Evolutionary conservation across 192 early-diverging fungal genomes (phyloP), one percentile per base, ranked within the genome.

Genomic region (Rhizoclosmatium sp.): DNA sequence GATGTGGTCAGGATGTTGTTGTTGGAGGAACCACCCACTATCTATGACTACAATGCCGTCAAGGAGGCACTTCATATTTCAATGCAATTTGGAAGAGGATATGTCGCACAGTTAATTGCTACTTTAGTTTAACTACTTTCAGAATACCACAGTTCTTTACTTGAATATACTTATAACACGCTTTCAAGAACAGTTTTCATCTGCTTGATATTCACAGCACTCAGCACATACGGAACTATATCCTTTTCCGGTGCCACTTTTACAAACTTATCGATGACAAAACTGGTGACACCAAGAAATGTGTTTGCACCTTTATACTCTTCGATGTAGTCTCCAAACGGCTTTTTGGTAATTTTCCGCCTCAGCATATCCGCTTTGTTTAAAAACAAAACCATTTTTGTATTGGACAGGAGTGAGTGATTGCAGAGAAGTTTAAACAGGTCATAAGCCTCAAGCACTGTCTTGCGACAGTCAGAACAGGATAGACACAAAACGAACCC

Each of bases 311-410:
- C 83, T 68, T 75, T 71, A 68, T 96, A 98, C 78, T 98, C 96
- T 3, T 94, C 92, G 77, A 95, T 97, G 88, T 93, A 96, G 62
- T 88, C 84, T 80, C 92, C 87, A 41, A 98, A 82, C 44, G 94
- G 94, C 78, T 89, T 86, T 41, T 87, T 84, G 45, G 87, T 85
- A 76, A 98, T 82, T 79, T 98, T 98, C 47, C 86, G 86, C 64
- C 88, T 89, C 78, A 98, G 95, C 41, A 98, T 82, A 78, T 98
- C 96, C 56, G 95, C 92, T 78, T 98, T 98, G 89, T 98, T 98
- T 71, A 98, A 85, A 82, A 98, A 98, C 14, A 98, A 83, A 68
- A 98, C 94, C 71, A 97, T 95, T 4, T 94, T 93, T 21, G 95
- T 94, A 65, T 93, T 91, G 66, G 96, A 78, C 84, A 97, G 96